These are phyloP conservation scores for Nannizziopsis arthrosporioides DNA, from an alignment of 2,329 filamentous ascomycete genomes.

Conservation along the genomic window DNA sequence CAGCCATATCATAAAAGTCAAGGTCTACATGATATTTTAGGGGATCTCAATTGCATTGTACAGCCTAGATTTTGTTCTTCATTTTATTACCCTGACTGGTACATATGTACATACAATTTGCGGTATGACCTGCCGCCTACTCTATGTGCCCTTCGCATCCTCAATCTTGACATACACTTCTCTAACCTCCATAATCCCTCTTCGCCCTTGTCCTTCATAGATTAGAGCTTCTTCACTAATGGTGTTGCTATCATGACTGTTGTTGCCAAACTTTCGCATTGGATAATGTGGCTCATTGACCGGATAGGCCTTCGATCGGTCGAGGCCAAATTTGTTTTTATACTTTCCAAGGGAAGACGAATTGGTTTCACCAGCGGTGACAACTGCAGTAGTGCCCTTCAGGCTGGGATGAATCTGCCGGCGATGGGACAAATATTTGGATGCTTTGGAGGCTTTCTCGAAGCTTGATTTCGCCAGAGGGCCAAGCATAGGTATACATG, in stretches of 20 bases:
- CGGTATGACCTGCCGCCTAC: too few species aligned
- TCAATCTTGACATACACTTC: conserved; percentile 7
- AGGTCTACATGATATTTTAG: too few species aligned
- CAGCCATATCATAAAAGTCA: too few species aligned
- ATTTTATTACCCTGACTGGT: too few species aligned
- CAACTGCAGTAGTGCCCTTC: too few species aligned
- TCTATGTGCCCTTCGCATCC: not conserved
- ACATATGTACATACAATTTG: too few species aligned
- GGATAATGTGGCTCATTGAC: not conserved
- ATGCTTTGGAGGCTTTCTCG: not conserved
- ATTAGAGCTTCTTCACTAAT: too few species aligned
- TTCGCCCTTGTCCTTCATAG: not conserved
- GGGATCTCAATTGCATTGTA: too few species aligned
- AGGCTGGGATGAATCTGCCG: not conserved
- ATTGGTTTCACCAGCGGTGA: not conserved
- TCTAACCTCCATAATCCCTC: conserved; percentile 3
- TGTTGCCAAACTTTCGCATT: not conserved
- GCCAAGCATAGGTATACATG: conserved; percentile 11
- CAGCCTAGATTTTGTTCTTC: too few species aligned
- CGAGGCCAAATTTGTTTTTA: not conserved
- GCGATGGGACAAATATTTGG: not conserved
- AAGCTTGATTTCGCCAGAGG: conserved; percentile 8
- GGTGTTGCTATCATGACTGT: not conserved
- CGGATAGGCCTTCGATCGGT: not conserved
- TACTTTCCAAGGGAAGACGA: not conserved